These are phyloP conservation scores for Colletotrichum neosansevieriae DNA, from an alignment of 2,329 filamentous ascomycete species.

Conservation along the genomic window DNA sequence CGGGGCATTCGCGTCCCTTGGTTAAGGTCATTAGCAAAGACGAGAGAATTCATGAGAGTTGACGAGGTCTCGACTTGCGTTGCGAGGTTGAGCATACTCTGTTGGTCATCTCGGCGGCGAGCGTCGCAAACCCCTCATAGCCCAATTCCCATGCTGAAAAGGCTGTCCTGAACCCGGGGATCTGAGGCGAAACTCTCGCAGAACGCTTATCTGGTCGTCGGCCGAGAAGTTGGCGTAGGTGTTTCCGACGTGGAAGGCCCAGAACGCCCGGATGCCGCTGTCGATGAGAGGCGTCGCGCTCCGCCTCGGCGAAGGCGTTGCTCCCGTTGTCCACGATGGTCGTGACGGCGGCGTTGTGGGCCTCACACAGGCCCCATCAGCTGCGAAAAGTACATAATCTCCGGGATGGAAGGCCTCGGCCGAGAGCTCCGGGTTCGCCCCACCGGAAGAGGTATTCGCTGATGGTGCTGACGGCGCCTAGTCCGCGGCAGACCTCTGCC, in stretches of 20 bases:
- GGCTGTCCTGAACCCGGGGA: slow-evolving; percentile 43
- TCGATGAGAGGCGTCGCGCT: slow-evolving; percentile 61
- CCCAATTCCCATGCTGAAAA: slow-evolving; percentile 54
- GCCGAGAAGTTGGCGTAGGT: slow-evolving; percentile 47
- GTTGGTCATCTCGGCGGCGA: slow-evolving; percentile 44
- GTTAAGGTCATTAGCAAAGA: too few relatives aligned
- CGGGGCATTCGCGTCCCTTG: too few relatives aligned
- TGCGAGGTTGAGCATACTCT: slow-evolving; percentile 43
- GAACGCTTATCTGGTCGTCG: slow-evolving; percentile 49
- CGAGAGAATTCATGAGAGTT: too few relatives aligned
- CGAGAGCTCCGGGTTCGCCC: background rate
- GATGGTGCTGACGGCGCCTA: slow-evolving; percentile 11
- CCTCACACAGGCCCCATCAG: too few relatives aligned
- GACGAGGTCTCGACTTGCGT: too few relatives aligned
- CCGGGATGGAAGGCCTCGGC: background rate
- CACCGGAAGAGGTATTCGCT: slow-evolving; percentile 43
- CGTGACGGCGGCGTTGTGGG: background rate
- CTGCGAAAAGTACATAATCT: background rate
- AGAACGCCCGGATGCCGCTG: slow-evolving; percentile 61
- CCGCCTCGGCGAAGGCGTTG: slow-evolving; percentile 59
- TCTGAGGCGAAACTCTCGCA: slow-evolving; percentile 52
- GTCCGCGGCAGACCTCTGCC: slow-evolving; percentile 52
- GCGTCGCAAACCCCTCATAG: slow-evolving; percentile 52
- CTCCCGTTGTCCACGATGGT: slow-evolving; percentile 61
- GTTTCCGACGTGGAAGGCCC: slow-evolving; percentile 53